phyloP scores from a whole-genome alignment of 768 basidiomycete species.

The Infundibulicybe gibba region DNA sequence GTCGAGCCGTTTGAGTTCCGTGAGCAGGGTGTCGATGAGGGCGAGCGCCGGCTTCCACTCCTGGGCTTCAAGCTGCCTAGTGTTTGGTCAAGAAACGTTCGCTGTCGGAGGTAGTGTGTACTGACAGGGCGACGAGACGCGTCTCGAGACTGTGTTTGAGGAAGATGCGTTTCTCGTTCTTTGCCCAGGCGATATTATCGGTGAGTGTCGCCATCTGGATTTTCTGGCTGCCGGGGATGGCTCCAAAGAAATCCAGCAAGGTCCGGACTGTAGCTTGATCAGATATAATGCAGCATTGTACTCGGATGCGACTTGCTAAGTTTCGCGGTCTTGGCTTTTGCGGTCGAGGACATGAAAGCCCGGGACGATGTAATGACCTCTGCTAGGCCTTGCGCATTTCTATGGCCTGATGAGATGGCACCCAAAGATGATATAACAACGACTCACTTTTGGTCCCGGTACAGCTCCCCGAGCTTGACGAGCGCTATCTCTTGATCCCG shows the following conservation, averaged over 20 bases:
- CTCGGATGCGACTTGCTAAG: constrained; percentile 56
- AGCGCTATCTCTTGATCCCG: constrained; percentile 84
- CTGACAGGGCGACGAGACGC: constrained; percentile 71
- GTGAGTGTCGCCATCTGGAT: constrained; percentile 82
- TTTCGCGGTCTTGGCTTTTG: constrained; percentile 96
- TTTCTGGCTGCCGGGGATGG: constrained; percentile 70
- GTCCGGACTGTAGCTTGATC: constrained; percentile 66
- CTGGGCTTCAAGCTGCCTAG: constrained; percentile 68
- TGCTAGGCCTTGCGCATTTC: constrained; percentile 82
- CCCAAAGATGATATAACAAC: neutral
- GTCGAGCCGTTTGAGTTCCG: constrained; percentile 89
- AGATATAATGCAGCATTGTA: neutral
- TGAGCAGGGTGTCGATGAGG: constrained; percentile 83
- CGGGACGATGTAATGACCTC: constrained; percentile 82
- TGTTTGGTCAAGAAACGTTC: constrained; percentile 2
- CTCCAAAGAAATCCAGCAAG: constrained; percentile 83
- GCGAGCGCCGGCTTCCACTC: constrained; percentile 77
- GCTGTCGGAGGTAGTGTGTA: constrained; percentile 1
- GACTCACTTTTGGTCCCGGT: constrained; percentile 79
- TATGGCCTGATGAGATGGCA: constrained; percentile 20
- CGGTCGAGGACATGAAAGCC: constrained; percentile 88
- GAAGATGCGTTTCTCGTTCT: constrained; percentile 90
- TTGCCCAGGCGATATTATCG: constrained; percentile 93
- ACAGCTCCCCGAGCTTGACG: constrained; percentile 81
- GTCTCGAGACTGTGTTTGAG: constrained; percentile 92